Conservation (phyloP, 257 asterid genomes). For the Gentiana dahurica region DNA sequence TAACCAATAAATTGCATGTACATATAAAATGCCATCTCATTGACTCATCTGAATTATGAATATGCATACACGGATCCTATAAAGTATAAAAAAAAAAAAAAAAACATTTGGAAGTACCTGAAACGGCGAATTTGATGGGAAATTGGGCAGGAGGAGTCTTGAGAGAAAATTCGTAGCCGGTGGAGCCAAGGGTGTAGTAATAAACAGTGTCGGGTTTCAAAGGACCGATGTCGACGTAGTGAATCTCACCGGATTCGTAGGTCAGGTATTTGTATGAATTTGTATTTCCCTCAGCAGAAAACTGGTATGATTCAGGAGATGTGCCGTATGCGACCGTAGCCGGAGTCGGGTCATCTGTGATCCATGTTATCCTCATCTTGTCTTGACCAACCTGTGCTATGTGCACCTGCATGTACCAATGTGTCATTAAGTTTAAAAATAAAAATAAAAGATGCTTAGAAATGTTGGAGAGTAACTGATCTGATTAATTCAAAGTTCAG, state of each 20-base stretch:
- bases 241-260: constrained; percentile 54
- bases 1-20: too few relatives aligned
- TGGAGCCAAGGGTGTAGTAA: constrained; percentile 37
- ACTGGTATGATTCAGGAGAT: constrained; percentile 27
- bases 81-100: too few relatives aligned
- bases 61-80: too few relatives aligned
- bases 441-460: too few relatives aligned
- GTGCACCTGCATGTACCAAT: constrained; percentile 38
- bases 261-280: constrained; percentile 22
- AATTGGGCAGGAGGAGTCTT: constrained; percentile 47
- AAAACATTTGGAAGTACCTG: constrained; percentile 21
- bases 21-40: too few relatives aligned
- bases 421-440: too few relatives aligned
- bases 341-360: constrained; percentile 24
- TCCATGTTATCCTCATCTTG: constrained; percentile 58
- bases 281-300: constrained; percentile 38
- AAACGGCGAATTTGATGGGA: constrained; percentile 53
- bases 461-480: too few relatives aligned
- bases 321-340: constrained; percentile 46
- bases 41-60: too few relatives aligned
- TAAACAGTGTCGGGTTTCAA: constrained; percentile 42
- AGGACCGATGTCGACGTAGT: constrained; percentile 62
- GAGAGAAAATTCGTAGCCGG: constrained; percentile 37
- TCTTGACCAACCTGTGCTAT: constrained; percentile 44
- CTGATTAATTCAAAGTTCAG: too few relatives aligned